A percentile compares a stretch with the other conserved stretches of the same genome.
These are phyloP conservation scores for Neospermospora avenae DNA, from an alignment of 2,329 filamentous ascomycete species.

Conservation along the genomic window DNA sequence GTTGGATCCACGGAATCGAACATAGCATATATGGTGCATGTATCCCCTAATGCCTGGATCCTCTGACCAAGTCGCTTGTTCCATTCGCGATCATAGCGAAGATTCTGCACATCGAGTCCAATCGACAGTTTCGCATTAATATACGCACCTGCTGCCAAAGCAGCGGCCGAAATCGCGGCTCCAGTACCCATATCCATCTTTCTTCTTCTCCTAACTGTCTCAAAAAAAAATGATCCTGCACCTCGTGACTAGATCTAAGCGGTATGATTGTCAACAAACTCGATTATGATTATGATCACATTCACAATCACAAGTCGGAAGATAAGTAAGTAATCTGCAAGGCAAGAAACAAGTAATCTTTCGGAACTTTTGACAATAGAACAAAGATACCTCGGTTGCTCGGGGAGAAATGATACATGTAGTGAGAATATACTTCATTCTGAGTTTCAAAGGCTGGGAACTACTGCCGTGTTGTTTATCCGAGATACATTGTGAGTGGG, in stretches of 20 bases:
- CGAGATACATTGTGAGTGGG: too few species aligned
- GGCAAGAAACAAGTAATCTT: too few species aligned
- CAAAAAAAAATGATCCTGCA: too few species aligned
- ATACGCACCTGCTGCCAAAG: slow-evolving; percentile 38
- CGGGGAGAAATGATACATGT: too few species aligned
- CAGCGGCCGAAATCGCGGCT: slow-evolving; percentile 18
- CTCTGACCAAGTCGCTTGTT: slow-evolving; percentile 36
- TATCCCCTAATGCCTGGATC: slow-evolving; percentile 39
- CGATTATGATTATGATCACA: too few species aligned
- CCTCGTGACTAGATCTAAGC: too few species aligned
- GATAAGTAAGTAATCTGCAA: too few species aligned
- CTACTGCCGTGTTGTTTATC: too few species aligned
- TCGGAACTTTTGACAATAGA: too few species aligned
- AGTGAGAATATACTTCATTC: background rate
- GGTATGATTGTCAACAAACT: too few species aligned
- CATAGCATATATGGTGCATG: slow-evolving; percentile 41
- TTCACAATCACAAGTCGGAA: too few species aligned
- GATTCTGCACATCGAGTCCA: slow-evolving; percentile 38
- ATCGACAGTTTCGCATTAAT: slow-evolving; percentile 43
- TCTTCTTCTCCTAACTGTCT: background rate
- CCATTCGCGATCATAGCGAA: slow-evolving; percentile 37
- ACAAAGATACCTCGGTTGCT: too few species aligned
- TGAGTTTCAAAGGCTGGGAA: background rate
- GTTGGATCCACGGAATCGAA: slow-evolving; percentile 40
- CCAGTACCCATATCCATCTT: slow-evolving; percentile 22